Evolutionary conservation across 495 filamentous ascomycete species (phyloP), one percentile per base, ranked within the genome.

Genomic region (Cercophora sp.): DNA sequence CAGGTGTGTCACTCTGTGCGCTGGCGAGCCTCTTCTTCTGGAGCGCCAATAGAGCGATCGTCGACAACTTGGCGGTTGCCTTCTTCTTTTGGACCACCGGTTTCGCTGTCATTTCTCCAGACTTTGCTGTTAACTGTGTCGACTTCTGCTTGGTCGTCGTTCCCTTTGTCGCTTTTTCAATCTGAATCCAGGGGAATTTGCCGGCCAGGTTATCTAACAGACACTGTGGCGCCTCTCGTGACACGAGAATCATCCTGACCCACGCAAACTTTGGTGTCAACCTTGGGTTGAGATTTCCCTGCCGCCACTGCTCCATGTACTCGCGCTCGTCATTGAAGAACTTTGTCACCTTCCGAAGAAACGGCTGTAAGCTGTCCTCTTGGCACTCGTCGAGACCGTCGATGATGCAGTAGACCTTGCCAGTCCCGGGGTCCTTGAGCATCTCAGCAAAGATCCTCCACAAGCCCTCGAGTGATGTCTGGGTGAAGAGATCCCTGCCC

Each of bases 371-470:
- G 15, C 22, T 41, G n/a, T 41, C 37, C 10, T 41, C 37, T 10
- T 16, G 37, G n/a, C 35, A 39, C 41, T 47, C 43, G 25, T 47
- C 43, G 10, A 47, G 27, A 15, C 43, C 43, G 16, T 47, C 43
- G 6, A 47, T 47, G 25, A 47, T 34, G 43, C 43, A 47, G 43
- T 32, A 19, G 10, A 47, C 43, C 24, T 10, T 47, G 5, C n/a
- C n/a, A 6, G 24, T n/a, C 2, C 18, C 27, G 1, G 19, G 5
- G 25, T 31, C 15, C 27, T 19, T 47, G 25, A 47, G 11, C 25
- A 47, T 47, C 3, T 31, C 43, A 8, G 5, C 18, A 20, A 47
- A 34, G 43, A 47, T 47, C 10, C 27, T 11, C 25, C 25, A 47
- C 24, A 47, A 24, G 2, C 20, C 41, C 41, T 44, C 41, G 3